phyloP scores from a whole-genome alignment of 164 flowering plant species.

The Umbellularia californica region DNA sequence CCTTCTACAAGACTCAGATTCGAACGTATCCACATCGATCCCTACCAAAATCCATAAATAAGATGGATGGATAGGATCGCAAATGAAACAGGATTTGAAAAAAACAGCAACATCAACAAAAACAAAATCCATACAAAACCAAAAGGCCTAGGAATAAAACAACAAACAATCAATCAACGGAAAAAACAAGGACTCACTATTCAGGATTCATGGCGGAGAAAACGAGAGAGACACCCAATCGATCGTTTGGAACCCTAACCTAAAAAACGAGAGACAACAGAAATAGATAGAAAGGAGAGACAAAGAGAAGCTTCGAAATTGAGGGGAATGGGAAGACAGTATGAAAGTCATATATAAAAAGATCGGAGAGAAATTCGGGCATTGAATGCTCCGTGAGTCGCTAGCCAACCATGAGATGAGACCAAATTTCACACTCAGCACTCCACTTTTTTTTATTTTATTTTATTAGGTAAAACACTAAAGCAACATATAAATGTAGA shows the following conservation, averaged over 20 bases:
- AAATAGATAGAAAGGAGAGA: neutral
- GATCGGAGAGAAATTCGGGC: neutral
- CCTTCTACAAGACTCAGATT: too few species aligned
- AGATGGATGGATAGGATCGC: too few species aligned
- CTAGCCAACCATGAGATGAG: neutral
- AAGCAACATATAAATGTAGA: too few species aligned
- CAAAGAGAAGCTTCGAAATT: neutral
- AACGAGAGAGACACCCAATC: neutral
- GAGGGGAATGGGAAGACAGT: neutral
- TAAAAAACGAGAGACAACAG: neutral
- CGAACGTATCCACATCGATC: neutral
- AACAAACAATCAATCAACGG: too few species aligned
- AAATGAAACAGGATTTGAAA: neutral
- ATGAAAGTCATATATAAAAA: neutral
- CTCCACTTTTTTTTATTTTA: neutral
- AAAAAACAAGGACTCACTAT: conserved; percentile 7
- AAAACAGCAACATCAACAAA: neutral
- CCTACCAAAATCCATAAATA: too few species aligned
- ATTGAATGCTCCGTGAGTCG: conserved; percentile 13
- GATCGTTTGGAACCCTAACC: neutral
- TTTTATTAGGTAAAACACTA: too few species aligned
- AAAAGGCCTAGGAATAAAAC: neutral
- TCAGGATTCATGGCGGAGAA: conserved; percentile 16
- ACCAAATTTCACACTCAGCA: neutral
- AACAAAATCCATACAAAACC: neutral